These are phyloP conservation scores for Boletus subcaerulescens DNA, from an alignment of 768 basidiomycete genomes.

Conservation along the genomic window DNA sequence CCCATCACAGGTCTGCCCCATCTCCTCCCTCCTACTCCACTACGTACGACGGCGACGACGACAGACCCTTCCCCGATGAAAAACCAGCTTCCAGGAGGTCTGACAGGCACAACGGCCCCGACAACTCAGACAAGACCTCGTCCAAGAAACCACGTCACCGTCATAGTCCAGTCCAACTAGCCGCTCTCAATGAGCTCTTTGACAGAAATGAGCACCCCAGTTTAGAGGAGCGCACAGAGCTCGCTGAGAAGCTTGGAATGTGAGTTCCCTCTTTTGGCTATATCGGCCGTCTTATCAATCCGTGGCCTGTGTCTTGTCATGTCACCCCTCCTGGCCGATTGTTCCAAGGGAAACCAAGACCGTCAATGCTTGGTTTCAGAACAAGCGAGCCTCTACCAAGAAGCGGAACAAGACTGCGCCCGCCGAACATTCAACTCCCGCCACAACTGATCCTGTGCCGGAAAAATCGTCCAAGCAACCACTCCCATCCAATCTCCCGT, in stretches of 20 bases:
- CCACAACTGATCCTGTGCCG: slow-evolving; percentile 22
- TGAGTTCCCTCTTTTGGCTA: slow-evolving; percentile 41
- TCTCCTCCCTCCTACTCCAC: slow-evolving; percentile 9
- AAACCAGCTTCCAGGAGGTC: slow-evolving; percentile 23
- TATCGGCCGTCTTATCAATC: slow-evolving; percentile 20
- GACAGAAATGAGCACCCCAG: slow-evolving; percentile 74
- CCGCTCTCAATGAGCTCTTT: slow-evolving; percentile 75
- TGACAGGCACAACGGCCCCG: slow-evolving; percentile 24
- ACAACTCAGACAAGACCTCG: slow-evolving; percentile 21
- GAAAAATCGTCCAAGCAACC: slow-evolving; percentile 29
- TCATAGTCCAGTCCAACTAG: slow-evolving; percentile 68
- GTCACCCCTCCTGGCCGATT: slow-evolving; percentile 7
- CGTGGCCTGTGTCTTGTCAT: slow-evolving; percentile 5
- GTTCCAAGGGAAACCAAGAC: slow-evolving; percentile 72
- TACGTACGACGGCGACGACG: slow-evolving; percentile 22
- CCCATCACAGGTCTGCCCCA: slow-evolving; percentile 7
- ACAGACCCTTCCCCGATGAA: slow-evolving; percentile 20
- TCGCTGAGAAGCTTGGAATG: slow-evolving; percentile 77
- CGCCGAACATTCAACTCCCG: slow-evolving; percentile 31
- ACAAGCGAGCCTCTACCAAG: slow-evolving; percentile 80
- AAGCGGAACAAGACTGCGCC: slow-evolving; percentile 52
- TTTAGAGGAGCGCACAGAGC: slow-evolving; percentile 60
- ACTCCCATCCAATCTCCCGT: slow-evolving; percentile 29
- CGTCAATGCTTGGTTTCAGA: slow-evolving; percentile 85
- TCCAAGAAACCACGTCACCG: slow-evolving; percentile 77